Conservation (phyloP, 139 green algal genomes). For the Chlorella sp. region DNA sequence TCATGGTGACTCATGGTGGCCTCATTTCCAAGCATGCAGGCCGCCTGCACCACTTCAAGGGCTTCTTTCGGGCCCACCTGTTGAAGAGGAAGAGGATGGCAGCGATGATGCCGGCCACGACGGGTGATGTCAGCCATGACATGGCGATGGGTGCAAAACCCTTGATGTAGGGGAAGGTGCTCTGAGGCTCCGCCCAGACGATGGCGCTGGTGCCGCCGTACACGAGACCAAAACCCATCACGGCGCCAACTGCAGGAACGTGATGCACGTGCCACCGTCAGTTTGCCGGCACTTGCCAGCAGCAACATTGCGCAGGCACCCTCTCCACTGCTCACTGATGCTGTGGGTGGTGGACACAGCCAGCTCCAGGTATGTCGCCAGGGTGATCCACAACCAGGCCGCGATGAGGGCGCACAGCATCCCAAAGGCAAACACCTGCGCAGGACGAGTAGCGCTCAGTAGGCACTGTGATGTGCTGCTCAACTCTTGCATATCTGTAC, state of each 20-base stretch:
- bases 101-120: conserved; percentile 10
- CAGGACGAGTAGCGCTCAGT: background rate
- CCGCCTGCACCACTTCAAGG: background rate
- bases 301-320: background rate
- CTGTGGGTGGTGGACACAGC: conserved; percentile 57
- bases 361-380: conserved; percentile 40
- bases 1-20: too few species aligned
- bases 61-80: conserved; percentile 2
- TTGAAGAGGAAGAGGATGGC: conserved; percentile 27
- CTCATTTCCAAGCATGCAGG: too few species aligned
- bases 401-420: conserved; percentile 37
- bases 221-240: conserved; percentile 40
- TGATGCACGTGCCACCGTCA: background rate
- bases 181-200: conserved; percentile 19
- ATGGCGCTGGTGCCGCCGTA: conserved; percentile 26
- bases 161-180: conserved; percentile 26
- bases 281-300: background rate
- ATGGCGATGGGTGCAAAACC: conserved; percentile 7
- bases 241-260: conserved; percentile 25
- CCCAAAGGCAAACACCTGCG: conserved; percentile 25
- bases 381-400: conserved; percentile 23
- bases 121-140: conserved; percentile 29
- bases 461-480: background rate
- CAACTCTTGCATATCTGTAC: background rate
- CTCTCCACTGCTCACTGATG: conserved; percentile 11